Evolutionary conservation across 371 early-diverging fungal genomes (phyloP).

Genomic region (Rhizopus stolonifer): DNA sequence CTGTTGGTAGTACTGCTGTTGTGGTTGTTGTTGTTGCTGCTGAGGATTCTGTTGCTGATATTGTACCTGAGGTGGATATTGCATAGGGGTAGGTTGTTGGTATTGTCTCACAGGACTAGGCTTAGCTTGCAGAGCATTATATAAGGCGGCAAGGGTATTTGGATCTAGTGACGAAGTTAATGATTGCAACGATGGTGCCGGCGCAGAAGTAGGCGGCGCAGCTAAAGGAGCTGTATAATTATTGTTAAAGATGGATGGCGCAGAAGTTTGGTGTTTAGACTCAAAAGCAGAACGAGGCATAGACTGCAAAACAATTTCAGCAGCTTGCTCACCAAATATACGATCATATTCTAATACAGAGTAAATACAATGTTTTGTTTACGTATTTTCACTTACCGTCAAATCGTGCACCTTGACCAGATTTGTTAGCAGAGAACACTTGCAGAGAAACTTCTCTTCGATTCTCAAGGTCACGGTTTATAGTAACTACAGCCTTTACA

Average conservation of each 20-base stretch:
- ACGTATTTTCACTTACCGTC: slow-evolving; percentile 20
- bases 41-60: background rate
- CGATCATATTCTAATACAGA: slow-evolving; percentile 25
- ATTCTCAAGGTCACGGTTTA: slow-evolving; percentile 13
- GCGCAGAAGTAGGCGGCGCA: background rate
- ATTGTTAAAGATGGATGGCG: background rate
- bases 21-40: background rate
- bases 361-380: background rate
- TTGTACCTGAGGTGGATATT: background rate
- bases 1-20: background rate
- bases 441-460: slow-evolving; percentile 22
- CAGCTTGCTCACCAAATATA: slow-evolving; percentile 7
- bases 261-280: background rate
- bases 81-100: background rate
- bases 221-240: background rate
- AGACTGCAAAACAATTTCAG: slow-evolving; percentile 2
- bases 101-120: slow-evolving; percentile 1
- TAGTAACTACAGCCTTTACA: slow-evolving; percentile 27
- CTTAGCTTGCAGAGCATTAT: slow-evolving; percentile 18
- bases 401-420: slow-evolving; percentile 20
- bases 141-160: slow-evolving; percentile 25
- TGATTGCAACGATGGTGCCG: background rate
- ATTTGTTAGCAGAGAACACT: slow-evolving; percentile 20
- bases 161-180: slow-evolving; percentile 19
- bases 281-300: background rate